These are phyloP conservation scores for Lichtheimia hyalospora DNA, from an alignment of 371 early-diverging fungal species.

Conservation along the genomic window DNA sequence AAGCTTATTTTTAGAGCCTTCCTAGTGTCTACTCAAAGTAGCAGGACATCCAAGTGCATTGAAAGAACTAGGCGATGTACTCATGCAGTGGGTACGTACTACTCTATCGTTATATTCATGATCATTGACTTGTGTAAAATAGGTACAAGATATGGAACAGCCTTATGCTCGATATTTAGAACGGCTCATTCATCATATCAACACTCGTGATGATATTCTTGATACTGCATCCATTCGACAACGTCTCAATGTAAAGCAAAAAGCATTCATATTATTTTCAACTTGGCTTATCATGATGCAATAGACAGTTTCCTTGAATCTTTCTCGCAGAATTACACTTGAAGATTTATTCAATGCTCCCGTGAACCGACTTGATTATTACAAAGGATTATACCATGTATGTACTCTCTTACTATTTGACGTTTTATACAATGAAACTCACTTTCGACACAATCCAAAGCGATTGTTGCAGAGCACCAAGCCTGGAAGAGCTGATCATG, in stretches of 20 bases:
- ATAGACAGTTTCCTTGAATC: conserved; percentile 29
- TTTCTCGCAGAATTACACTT: conserved; percentile 31
- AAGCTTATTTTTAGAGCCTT: not conserved
- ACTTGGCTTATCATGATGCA: not conserved
- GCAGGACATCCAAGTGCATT: conserved; percentile 27
- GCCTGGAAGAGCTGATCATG: conserved; percentile 39
- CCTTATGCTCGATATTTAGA: conserved; percentile 52
- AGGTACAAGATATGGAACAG: conserved; percentile 52
- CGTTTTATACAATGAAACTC: not conserved
- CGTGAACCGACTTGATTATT: conserved; percentile 44
- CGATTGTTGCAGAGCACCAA: conserved; percentile 41
- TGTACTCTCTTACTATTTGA: conserved; percentile 4
- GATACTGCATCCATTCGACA: conserved; percentile 26
- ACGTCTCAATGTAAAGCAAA: conserved; percentile 19
- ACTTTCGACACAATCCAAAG: conserved; percentile 5
- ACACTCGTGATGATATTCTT: conserved; percentile 38
- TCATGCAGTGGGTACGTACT: conserved; percentile 50
- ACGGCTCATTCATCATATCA: conserved; percentile 34
- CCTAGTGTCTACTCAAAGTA: conserved; percentile 18
- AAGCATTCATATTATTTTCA: too few species aligned
- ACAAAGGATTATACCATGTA: conserved; percentile 51
- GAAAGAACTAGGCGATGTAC: conserved; percentile 36
- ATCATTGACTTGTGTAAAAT: not conserved
- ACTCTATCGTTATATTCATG: not conserved
- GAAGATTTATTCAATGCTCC: conserved; percentile 49